phyloP scores from a whole-genome alignment of 495 filamentous ascomycete genomes.

The Aspergillus affinis region DNA sequence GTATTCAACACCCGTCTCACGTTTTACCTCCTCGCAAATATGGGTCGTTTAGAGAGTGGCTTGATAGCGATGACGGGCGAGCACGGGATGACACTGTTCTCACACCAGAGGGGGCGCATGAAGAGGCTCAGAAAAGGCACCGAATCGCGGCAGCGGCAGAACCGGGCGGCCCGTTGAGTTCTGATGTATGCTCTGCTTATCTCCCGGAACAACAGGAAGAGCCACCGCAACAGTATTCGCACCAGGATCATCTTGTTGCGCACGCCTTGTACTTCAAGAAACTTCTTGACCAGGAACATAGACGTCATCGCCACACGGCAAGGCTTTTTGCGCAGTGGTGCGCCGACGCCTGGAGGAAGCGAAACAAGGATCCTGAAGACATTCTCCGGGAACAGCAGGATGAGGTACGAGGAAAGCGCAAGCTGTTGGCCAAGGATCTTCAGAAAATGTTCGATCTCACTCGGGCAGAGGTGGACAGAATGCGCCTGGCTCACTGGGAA shows the following conservation, averaged over 20 bases:
- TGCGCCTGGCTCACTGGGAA: constrained; percentile 74
- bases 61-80: constrained; percentile 46
- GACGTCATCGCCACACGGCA: constrained; percentile 59
- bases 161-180: constrained; percentile 72
- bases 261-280: constrained; percentile 79
- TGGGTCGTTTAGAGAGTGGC: constrained; percentile 56
- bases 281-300: constrained; percentile 73
- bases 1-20: constrained; percentile 54
- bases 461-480: constrained; percentile 68
- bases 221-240: constrained; percentile 74
- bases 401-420: constrained; percentile 58
- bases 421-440: constrained; percentile 67
- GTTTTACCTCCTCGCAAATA: constrained; percentile 43
- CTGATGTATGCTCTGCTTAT: constrained; percentile 69
- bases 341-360: constrained; percentile 47
- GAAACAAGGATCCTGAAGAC: constrained; percentile 45
- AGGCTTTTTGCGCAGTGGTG: constrained; percentile 47
- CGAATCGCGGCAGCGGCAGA: constrained; percentile 68
- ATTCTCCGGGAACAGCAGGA: constrained; percentile 50
- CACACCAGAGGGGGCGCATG: constrained; percentile 56
- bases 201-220: constrained; percentile 72
- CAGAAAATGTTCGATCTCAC: constrained; percentile 78
- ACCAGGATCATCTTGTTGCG: constrained; percentile 78
- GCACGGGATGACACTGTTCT: constrained; percentile 40
- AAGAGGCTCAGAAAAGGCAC: constrained; percentile 50